These are phyloP conservation scores for Alnus glutinosa DNA, from an alignment of 306 rosid genomes.

Conservation along the genomic window DNA sequence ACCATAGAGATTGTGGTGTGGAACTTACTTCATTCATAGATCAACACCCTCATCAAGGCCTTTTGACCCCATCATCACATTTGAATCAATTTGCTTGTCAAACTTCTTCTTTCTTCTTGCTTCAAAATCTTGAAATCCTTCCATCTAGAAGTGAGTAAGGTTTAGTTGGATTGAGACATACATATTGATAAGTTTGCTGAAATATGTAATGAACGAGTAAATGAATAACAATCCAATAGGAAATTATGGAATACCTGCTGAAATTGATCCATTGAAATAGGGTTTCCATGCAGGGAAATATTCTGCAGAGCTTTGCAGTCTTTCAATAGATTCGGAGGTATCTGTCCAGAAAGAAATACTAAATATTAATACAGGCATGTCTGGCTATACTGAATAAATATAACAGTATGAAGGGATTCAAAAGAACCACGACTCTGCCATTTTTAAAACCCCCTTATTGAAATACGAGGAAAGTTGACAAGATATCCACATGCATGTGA, in stretches of 20 bases:
- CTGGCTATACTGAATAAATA: not conserved
- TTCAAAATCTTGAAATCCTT: slow-evolving; percentile 94
- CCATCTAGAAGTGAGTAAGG: slow-evolving; percentile 51
- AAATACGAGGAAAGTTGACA: not conserved
- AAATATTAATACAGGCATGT: slow-evolving; percentile 5
- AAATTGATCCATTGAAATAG: slow-evolving; percentile 88
- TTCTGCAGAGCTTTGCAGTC: slow-evolving; percentile 91
- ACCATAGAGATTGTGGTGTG: not conserved
- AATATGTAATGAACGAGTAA: not conserved
- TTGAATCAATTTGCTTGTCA: slow-evolving; percentile 91
- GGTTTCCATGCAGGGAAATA: slow-evolving; percentile 86
- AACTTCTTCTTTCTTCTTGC: slow-evolving; percentile 86
- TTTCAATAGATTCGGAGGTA: slow-evolving; percentile 72
- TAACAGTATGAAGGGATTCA: not conserved
- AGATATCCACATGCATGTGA: not conserved
- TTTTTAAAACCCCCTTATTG: not conserved
- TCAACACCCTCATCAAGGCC: slow-evolving; percentile 98
- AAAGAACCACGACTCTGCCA: not conserved
- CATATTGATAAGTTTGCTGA: slow-evolving; percentile 5
- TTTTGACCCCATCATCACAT: slow-evolving; percentile 87
- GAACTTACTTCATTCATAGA: slow-evolving; percentile 45
- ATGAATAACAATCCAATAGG: not conserved
- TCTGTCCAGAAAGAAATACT: slow-evolving; percentile 43
- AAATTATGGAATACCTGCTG: slow-evolving; percentile 64
- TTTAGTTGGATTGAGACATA: slow-evolving; percentile 25